Percentiles rank a stretch among this genome's conserved stretches.
phyloP scores from a whole-genome alignment of 495 filamentous ascomycete genomes.

The Xylaria intraflava region DNA sequence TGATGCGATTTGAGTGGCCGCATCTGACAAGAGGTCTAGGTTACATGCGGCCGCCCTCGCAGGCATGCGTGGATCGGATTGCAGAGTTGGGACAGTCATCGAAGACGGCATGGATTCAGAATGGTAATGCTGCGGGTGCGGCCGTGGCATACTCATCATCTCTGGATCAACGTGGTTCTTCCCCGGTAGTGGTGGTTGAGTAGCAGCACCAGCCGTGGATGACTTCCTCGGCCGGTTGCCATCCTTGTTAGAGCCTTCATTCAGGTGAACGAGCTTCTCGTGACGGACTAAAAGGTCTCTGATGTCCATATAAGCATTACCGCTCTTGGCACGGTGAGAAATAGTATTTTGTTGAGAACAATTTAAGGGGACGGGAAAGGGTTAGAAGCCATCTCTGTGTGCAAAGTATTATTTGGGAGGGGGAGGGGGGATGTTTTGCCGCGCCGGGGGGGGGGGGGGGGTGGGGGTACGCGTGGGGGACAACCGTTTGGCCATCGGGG shows the following conservation, averaged over 20 bases:
- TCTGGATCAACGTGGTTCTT: conserved; percentile 38
- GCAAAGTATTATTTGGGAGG: neutral
- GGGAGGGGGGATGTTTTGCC: conserved; percentile 7
- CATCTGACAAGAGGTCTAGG: conserved; percentile 46
- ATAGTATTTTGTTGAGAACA: conserved; percentile 7
- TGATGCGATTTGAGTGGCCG: conserved; percentile 44
- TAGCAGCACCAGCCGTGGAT: conserved; percentile 31
- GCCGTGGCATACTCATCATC: conserved; percentile 37
- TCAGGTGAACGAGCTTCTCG: conserved; percentile 66
- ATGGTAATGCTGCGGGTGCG: conserved; percentile 31
- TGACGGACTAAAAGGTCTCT: conserved; percentile 67
- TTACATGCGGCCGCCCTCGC: conserved; percentile 44
- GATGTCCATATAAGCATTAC: conserved; percentile 49
- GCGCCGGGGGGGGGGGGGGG: neutral
- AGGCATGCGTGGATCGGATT: conserved; percentile 35
- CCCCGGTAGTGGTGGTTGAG: conserved; percentile 25
- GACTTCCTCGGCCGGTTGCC: conserved; percentile 39
- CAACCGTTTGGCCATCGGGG: no score
- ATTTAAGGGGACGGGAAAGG: conserved; percentile 12
- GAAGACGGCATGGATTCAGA: conserved; percentile 32
- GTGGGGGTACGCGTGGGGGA: no score
- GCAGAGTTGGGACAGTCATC: conserved; percentile 29
- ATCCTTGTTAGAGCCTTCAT: conserved; percentile 48
- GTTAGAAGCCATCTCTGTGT: conserved; percentile 14
- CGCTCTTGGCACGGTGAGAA: conserved; percentile 17